phyloP scores from a whole-genome alignment of 176 grass and related monocot genomes.

The Carex scoparia region DNA sequence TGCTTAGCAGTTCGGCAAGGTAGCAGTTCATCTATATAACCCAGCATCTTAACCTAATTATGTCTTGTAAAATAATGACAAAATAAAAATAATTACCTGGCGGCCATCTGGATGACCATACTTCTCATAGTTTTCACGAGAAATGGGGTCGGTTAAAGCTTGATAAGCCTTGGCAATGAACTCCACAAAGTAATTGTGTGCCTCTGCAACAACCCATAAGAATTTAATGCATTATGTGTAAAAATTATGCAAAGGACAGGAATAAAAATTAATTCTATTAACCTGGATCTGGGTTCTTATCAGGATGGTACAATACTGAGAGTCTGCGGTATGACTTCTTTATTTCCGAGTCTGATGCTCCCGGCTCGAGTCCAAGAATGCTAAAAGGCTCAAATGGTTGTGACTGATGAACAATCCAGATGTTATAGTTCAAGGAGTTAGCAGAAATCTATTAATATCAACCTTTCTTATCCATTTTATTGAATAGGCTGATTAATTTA shows the following conservation, averaged over 20 bases:
- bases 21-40: background rate
- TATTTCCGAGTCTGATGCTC: slow-evolving; percentile 78
- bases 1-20: background rate
- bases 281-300: slow-evolving; percentile 99
- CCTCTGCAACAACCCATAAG: slow-evolving; percentile 54
- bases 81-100: slow-evolving; percentile 52
- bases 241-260: background rate
- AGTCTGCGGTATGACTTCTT: slow-evolving; percentile 94
- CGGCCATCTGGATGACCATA: slow-evolving; percentile 98
- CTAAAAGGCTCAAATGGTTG: slow-evolving; percentile 97
- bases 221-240: background rate
- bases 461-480: background rate
- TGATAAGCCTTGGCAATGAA: slow-evolving; percentile 99
- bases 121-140: slow-evolving; percentile 99
- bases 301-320: slow-evolving; percentile 95
- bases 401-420: slow-evolving; percentile 43
- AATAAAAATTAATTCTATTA: slow-evolving; percentile 16
- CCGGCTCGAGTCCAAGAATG: slow-evolving; percentile 89
- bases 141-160: slow-evolving; percentile 85
- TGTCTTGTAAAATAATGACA: slow-evolving; percentile 18
- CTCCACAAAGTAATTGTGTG: slow-evolving; percentile 92
- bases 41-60: slow-evolving; percentile 13
- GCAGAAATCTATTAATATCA: background rate
- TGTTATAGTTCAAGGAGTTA: slow-evolving; percentile 1
- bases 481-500: background rate